Percentiles rank a stretch among this genome's conserved stretches.
phyloP scores from a whole-genome alignment of 2,329 filamentous ascomycete genomes.

The Penicillium hordei region DNA sequence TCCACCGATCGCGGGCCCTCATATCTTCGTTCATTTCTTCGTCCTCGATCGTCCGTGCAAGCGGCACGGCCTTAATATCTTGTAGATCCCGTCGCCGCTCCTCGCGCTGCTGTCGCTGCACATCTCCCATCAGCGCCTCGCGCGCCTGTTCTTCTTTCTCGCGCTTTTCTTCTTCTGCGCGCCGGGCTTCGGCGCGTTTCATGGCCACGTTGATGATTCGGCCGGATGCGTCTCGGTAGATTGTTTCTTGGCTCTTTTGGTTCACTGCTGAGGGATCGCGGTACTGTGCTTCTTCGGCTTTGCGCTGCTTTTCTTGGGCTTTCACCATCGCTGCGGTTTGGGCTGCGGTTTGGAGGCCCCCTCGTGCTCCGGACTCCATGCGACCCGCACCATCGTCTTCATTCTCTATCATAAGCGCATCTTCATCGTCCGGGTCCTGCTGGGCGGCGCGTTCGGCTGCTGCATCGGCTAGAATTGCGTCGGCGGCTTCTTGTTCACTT shows the following conservation, averaged over 20 bases:
- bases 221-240: conserved; percentile 92
- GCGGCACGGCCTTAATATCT: conserved; percentile 77
- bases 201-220: conserved; percentile 91
- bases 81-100: conserved; percentile 66
- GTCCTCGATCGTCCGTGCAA: conserved; percentile 82
- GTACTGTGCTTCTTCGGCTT: conserved; percentile 45
- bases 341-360: conserved; percentile 80
- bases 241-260: conserved; percentile 68
- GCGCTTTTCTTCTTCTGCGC: conserved; percentile 70
- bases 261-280: conserved; percentile 42
- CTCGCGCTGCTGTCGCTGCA: conserved; percentile 70
- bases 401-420: conserved; percentile 48
- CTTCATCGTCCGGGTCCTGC: conserved; percentile 47
- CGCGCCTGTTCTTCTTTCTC: conserved; percentile 64
- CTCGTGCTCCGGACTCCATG: conserved; percentile 86
- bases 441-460: conserved; percentile 64
- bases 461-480: conserved; percentile 73
- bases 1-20: conserved; percentile 77
- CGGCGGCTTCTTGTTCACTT: conserved; percentile 63
- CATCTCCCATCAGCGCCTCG: conserved; percentile 77
- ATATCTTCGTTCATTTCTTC: conserved; percentile 80
- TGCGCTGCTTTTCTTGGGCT: conserved; percentile 58
- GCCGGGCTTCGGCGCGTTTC: conserved; percentile 83
- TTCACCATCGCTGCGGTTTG: conserved; percentile 72
- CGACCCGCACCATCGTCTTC: conserved; percentile 47